A percentile compares a stretch with the other conserved stretches of the same genome.
These are phyloP conservation scores for Neofusicoccum sp. DNA, from an alignment of 2,329 filamentous ascomycete genomes.

Conservation along the genomic window DNA sequence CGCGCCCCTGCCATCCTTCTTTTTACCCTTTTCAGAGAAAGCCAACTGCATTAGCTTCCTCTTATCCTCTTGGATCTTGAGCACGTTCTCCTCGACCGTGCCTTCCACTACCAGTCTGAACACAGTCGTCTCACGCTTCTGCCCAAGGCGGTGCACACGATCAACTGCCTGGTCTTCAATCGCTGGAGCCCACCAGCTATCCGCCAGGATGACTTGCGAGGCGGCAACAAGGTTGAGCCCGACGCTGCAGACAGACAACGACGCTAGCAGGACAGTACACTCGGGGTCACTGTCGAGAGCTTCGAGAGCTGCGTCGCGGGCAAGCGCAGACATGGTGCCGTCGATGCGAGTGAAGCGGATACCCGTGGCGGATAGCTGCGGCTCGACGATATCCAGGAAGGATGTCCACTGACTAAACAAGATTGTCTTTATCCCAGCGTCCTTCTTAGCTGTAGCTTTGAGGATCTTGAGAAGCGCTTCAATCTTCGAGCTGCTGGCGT, in stretches of 20 bases:
- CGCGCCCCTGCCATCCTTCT: slow-evolving; percentile 35
- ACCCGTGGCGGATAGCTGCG: slow-evolving; percentile 59
- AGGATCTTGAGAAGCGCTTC: slow-evolving; percentile 75
- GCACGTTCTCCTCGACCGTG: slow-evolving; percentile 76
- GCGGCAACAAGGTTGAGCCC: slow-evolving; percentile 84
- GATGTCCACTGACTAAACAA: slow-evolving; percentile 77
- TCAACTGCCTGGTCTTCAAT: slow-evolving; percentile 92
- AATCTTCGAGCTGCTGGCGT: slow-evolving; percentile 76
- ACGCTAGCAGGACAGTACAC: slow-evolving; percentile 76
- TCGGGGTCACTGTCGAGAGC: slow-evolving; percentile 65
- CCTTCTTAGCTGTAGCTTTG: slow-evolving; percentile 63
- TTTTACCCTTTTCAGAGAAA: slow-evolving; percentile 70
- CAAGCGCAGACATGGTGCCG: slow-evolving; percentile 69
- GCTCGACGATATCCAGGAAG: slow-evolving; percentile 70
- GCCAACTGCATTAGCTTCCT: slow-evolving; percentile 73
- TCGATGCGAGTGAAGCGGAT: slow-evolving; percentile 72
- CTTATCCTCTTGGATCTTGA: slow-evolving; percentile 77
- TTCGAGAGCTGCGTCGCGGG: slow-evolving; percentile 70
- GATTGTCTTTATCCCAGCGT: slow-evolving; percentile 62
- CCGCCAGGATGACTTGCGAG: slow-evolving; percentile 78
- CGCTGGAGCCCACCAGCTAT: slow-evolving; percentile 87
- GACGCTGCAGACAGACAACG: slow-evolving; percentile 77
- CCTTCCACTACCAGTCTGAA: slow-evolving; percentile 79
- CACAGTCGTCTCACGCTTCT: slow-evolving; percentile 74
- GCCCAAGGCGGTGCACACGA: slow-evolving; percentile 63